phyloP scores from a whole-genome alignment of 257 asterid genomes.

The Thymus mandschuricus region DNA sequence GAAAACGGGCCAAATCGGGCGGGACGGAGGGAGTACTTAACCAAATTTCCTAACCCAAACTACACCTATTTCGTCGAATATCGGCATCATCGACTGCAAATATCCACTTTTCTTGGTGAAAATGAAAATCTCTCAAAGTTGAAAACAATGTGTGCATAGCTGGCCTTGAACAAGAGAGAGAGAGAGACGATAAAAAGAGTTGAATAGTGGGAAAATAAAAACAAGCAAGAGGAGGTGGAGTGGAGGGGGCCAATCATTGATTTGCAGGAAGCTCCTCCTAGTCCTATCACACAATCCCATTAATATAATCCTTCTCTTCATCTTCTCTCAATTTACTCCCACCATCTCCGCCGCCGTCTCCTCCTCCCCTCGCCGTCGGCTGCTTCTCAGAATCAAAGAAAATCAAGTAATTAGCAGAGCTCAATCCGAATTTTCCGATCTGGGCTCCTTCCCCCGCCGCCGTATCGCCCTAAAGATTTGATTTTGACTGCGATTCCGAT shows the following conservation, averaged over 20 bases:
- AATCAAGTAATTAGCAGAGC: not conserved
- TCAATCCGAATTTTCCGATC: conserved; percentile 1
- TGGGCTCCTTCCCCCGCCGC: conserved; percentile 28
- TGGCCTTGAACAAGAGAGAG: not conserved
- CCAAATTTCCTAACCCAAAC: not conserved
- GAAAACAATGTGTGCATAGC: not conserved
- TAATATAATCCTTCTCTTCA: not conserved
- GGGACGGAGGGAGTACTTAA: no score
- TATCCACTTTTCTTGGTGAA: not conserved
- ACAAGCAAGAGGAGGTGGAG: conserved; percentile 6
- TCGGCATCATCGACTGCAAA: not conserved
- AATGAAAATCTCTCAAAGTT: not conserved
- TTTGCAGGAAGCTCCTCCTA: conserved; percentile 20
- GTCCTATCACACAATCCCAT: conserved; percentile 30
- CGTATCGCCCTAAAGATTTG: conserved; percentile 30
- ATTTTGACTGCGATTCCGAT: conserved; percentile 33
- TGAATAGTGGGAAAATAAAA: not conserved
- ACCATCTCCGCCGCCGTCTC: not conserved
- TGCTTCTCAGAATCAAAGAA: no score
- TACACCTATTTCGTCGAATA: no score
- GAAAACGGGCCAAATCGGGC: no score
- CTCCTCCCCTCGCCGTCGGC: no score
- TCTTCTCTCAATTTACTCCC: not conserved
- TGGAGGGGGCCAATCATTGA: conserved; percentile 35
- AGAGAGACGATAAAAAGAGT: conserved; percentile 20